Evolutionary conservation across 768 basidiomycete species (phyloP).

Genomic region (Scleroderma citrinum): DNA sequence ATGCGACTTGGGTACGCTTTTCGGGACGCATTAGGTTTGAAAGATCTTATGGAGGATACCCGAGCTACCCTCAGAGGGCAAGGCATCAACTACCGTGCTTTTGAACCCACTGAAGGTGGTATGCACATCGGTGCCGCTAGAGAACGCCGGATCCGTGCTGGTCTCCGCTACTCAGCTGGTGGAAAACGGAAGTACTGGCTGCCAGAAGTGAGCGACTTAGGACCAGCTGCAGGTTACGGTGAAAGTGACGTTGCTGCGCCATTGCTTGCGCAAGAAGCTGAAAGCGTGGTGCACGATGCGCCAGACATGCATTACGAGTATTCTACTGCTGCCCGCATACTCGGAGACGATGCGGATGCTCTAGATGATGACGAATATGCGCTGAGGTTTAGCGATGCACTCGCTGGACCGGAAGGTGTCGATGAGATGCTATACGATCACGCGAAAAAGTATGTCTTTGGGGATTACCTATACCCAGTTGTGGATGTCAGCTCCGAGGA

Average conservation of each 20-base stretch:
- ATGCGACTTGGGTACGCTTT: constrained; percentile 86
- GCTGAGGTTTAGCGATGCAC: constrained; percentile 20
- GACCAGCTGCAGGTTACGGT: constrained; percentile 29
- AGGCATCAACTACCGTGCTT: constrained; percentile 93
- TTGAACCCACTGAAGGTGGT: constrained; percentile 91
- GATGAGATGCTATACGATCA: constrained; percentile 76
- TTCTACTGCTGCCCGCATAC: constrained; percentile 10
- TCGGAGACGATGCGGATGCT: constrained; percentile 26
- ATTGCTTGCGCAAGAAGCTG: constrained; percentile 57
- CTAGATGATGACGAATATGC: constrained; percentile 32
- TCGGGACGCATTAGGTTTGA: constrained; percentile 79
- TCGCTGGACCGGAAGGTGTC: constrained; percentile 49
- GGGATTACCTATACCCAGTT: constrained; percentile 86
- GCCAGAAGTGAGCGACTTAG: constrained; percentile 50
- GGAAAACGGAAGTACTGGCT: constrained; percentile 96
- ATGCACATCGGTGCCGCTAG: constrained; percentile 88
- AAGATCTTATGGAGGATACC: constrained; percentile 84
- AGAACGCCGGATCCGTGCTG: constrained; percentile 83
- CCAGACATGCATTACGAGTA: constrained; percentile 42
- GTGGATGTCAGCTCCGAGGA: constrained; percentile 74
- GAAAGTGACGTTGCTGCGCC: constrained; percentile 66
- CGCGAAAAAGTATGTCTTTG: constrained; percentile 77
- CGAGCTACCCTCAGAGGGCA: constrained; percentile 78
- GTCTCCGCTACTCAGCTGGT: constrained; percentile 86
- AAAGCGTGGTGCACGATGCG: constrained; percentile 58